Evolutionary conservation across 2,329 filamentous ascomycete species (phyloP), one percentile per base, ranked within the genome.

Genomic region (Cadophora gregata): DNA sequence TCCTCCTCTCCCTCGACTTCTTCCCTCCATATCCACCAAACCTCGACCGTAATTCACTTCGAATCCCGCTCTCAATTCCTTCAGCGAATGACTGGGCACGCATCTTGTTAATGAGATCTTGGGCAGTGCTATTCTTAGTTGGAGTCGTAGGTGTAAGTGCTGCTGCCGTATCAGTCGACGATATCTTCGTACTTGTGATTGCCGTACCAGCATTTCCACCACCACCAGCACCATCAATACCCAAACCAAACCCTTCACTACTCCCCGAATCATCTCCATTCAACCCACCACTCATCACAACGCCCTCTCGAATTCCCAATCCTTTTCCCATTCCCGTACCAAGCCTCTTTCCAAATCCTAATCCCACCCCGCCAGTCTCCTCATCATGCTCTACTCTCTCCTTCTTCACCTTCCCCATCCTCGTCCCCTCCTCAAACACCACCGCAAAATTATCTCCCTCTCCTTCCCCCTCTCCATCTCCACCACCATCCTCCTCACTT

Each of bases 1-100:
- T n/a, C 16, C 45, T 31, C 16, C 47, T 53, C 16, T 47, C 60
- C 21, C 45, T 24, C 21, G 29, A 5, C 36, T 33, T 62, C 48
- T 6, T 36, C 1, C 60, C 60, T 31, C 60, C 60, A 42, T 42
- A 62, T 1, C 60, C 60, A 27, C 60, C 60, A 31, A 36, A 62
- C 9, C 60, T 25, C 3, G 29, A 21, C 5, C 60, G 16, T 42
- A 14, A n/a, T 21, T 36, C 48, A 27, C 29, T 21, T 1, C n/a
- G n/a, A 19, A 16, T 47, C n/a, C 12, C 12, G 8, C 24, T 25
- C 33, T 31, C 47, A 14, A 25, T n/a, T 31, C 24, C 50, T n/a
- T 24, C 21, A 1, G 60, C 29, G 19, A 56, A 56, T 4, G 51
- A 56, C 2, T 36, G 29, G 19, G 27, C 31, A 21, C 48, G 29